Evolutionary conservation across 805 yeast species (phyloP), one percentile per base, ranked within the genome.

Genomic region (Cyberlindnera subsufficiens): DNA sequence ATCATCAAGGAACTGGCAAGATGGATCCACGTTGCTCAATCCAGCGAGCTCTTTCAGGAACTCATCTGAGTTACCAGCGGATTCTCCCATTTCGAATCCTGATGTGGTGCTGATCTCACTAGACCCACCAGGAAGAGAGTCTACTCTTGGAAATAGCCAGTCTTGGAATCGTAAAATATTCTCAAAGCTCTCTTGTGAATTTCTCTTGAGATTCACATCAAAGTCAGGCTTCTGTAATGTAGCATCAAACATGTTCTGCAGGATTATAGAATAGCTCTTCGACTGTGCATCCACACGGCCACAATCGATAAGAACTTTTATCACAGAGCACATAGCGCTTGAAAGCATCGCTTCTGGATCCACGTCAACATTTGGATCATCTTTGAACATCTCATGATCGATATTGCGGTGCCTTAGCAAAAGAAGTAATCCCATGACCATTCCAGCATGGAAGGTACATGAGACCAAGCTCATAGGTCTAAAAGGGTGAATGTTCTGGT

Each of bases 401-500:
- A 51, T 44, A 10, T 49, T 48, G 27, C 49, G 46, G 3, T 37
- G 25, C 35, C 43, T 48, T 34, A 57, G 25, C 10, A 67, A 46
- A 20, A 64, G 47, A 20, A 61, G 51, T 2, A 64, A 39, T 1
- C 71, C 71, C 18, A 68, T 45, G 2, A 64, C 57, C 15, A 68
- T 50, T 1, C 69, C 69, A 1, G 72, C 65, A 46, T 61, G 63
- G 43, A 67, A 67, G 4, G 63, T 51, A 32, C 59, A 58, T 15
- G 63, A 63, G 6, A 60, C 54, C 30, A 64, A 50, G 17, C 63
- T 52, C 39, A 65, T 53, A 38, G 68, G 69, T 42, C 65, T 68
- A 30, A 63, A 52, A 22, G 71, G 65, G 19, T 63, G 67, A 10
- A 64, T 50, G 40, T 63, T 52, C 22, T 54, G 56, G 19, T 44